Percentiles rank a stretch among this genome's conserved stretches.
phyloP scores from a whole-genome alignment of 75 land plant species.

The Cupressus sempervirens region DNA sequence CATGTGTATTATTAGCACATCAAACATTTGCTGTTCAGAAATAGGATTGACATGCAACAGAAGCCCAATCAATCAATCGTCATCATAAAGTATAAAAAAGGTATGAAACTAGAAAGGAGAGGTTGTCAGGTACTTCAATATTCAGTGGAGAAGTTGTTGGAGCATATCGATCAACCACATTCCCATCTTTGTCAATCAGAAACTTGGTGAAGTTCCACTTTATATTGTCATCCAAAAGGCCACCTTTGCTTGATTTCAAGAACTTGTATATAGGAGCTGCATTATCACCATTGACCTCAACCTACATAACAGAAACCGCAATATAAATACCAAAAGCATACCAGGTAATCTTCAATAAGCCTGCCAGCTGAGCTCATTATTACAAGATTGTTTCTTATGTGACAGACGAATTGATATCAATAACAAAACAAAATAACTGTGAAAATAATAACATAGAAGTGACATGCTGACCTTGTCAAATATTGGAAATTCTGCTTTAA shows the following conservation, averaged over 20 bases:
- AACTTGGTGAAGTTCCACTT: slow-evolving; percentile 89
- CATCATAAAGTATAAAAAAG: not conserved
- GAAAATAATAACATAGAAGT: not conserved
- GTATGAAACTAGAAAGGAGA: not conserved
- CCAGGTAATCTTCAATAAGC: not conserved
- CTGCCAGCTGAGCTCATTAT: not conserved
- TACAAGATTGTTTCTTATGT: not conserved
- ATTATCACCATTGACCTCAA: slow-evolving; percentile 60
- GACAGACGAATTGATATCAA: not conserved
- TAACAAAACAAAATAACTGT: not conserved
- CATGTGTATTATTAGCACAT: not conserved
- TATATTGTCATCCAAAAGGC: slow-evolving; percentile 52
- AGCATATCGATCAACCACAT: slow-evolving; percentile 64
- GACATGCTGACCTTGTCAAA: slow-evolving; percentile 54
- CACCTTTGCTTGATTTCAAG: slow-evolving; percentile 55
- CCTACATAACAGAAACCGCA: slow-evolving; percentile 13
- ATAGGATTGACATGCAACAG: not conserved
- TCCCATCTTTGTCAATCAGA: slow-evolving; percentile 62
- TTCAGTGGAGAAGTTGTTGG: slow-evolving; percentile 63
- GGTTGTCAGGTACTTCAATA: slow-evolving; percentile 50
- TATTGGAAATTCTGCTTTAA: slow-evolving; percentile 71
- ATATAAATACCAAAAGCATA: not conserved
- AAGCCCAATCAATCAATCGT: not conserved
- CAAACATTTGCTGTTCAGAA: not conserved
- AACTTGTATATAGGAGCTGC: slow-evolving; percentile 57